phyloP scores from a whole-genome alignment of 1,139 yeast genomes.

The Hansenula sp. region DNA sequence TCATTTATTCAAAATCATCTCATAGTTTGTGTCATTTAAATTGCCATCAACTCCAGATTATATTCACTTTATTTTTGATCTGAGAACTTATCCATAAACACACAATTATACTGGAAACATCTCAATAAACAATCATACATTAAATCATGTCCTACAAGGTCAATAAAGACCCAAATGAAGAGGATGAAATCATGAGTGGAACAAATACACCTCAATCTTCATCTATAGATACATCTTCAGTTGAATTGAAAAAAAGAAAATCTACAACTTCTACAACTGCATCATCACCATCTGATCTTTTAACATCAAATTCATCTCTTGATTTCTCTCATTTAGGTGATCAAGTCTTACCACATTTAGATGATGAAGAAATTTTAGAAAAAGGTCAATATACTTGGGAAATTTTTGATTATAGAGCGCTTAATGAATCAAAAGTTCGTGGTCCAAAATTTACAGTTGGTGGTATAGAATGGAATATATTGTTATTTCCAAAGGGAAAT shows the following conservation, averaged over 20 bases:
- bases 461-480: constrained; percentile 65
- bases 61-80: no score
- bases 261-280: constrained; percentile 1
- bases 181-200: neutral
- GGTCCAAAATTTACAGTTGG: constrained; percentile 61
- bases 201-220: constrained; percentile 1
- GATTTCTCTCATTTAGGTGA: constrained; percentile 17
- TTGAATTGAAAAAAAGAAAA: constrained; percentile 8
- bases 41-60: no score
- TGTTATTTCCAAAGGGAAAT: constrained; percentile 77
- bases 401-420: constrained; percentile 57
- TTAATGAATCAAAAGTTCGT: constrained; percentile 40
- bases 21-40: no score
- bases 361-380: constrained; percentile 33
- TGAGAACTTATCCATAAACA: no score
- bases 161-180: constrained; percentile 5
- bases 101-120: no score
- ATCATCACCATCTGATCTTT: neutral
- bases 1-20: no score
- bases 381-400: constrained; percentile 62
- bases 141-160: neutral
- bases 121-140: no score
- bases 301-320: neutral
- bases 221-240: constrained; percentile 1
- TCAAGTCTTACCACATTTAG: constrained; percentile 27